Evolutionary conservation across 192 early-diverging fungal genomes (phyloP).

Genomic region (Coemansia guatemalensis): DNA sequence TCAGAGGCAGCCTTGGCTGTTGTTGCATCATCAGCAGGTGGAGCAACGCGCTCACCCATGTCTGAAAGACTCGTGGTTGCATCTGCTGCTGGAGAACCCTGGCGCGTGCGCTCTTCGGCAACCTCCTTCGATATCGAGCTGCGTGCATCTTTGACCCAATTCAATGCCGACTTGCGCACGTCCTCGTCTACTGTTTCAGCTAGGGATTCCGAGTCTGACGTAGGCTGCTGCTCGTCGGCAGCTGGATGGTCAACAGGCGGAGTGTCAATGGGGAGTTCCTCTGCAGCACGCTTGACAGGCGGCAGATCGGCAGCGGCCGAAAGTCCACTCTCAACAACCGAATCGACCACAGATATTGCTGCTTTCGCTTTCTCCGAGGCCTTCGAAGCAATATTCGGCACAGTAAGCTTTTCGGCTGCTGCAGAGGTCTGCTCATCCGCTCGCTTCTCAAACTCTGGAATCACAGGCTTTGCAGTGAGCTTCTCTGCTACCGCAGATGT

Average conservation of each 20-base stretch:
- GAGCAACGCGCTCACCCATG: not conserved
- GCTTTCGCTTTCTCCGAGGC: conserved; percentile 4
- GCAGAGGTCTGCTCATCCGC: not conserved
- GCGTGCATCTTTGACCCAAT: conserved; percentile 54
- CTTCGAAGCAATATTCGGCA: not conserved
- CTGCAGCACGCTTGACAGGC: conserved; percentile 1
- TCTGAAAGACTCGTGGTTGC: conserved; percentile 5
- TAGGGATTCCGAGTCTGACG: not conserved
- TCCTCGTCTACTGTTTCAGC: conserved; percentile 25
- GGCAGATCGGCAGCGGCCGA: not conserved
- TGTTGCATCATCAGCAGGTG: not conserved
- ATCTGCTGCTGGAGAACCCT: conserved; percentile 3
- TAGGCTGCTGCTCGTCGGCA: not conserved
- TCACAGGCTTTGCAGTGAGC: not conserved
- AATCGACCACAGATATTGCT: not conserved
- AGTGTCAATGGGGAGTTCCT: not conserved
- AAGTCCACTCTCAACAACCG: conserved; percentile 6
- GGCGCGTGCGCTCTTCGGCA: conserved; percentile 48
- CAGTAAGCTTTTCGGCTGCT: not conserved
- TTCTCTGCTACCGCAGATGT: not conserved
- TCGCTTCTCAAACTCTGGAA: conserved; percentile 1
- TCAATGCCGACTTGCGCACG: conserved; percentile 43
- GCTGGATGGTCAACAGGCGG: not conserved
- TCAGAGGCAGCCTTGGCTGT: not conserved
- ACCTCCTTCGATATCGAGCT: conserved; percentile 51